phyloP scores from a whole-genome alignment of 2,329 filamentous ascomycete genomes.

The Pseudomassariella vexata region DNA sequence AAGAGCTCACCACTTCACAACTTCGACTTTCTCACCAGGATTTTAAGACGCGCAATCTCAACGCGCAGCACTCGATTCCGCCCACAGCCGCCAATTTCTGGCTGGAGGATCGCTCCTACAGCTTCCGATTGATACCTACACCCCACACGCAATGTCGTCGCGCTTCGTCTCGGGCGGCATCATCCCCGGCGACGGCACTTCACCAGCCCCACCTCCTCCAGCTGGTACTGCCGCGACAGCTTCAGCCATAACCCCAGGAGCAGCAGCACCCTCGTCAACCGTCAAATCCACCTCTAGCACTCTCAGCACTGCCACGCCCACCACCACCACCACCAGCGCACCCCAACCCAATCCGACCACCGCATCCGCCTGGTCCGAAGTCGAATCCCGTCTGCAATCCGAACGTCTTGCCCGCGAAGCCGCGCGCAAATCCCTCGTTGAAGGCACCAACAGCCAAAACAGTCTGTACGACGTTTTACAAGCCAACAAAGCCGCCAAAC shows the following conservation, averaged over 20 bases:
- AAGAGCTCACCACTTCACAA: too few relatives aligned
- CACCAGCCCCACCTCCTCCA: slow-evolving; percentile 1
- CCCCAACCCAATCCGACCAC: slow-evolving; percentile 2
- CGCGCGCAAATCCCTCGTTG: slow-evolving; percentile 34
- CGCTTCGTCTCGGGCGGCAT: slow-evolving; percentile 52
- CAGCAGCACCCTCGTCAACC: not conserved
- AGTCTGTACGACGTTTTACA: slow-evolving; percentile 70
- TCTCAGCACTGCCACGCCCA: slow-evolving; percentile 1
- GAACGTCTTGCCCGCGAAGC: slow-evolving; percentile 50
- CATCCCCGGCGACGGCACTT: slow-evolving; percentile 31
- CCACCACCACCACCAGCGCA: slow-evolving; percentile 6
- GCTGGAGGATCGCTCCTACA: too few relatives aligned
- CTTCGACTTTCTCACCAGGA: too few relatives aligned
- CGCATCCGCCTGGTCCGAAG: slow-evolving; percentile 49
- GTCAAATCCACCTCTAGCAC: slow-evolving; percentile 9
- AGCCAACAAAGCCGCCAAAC: slow-evolving; percentile 81
- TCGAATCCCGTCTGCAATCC: slow-evolving; percentile 59
- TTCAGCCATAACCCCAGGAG: too few relatives aligned
- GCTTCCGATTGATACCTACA: too few relatives aligned
- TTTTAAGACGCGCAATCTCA: too few relatives aligned
- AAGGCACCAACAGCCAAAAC: slow-evolving; percentile 43
- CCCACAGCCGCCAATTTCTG: too few relatives aligned
- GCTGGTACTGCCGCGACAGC: slow-evolving; percentile 10
- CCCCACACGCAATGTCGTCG: slow-evolving; percentile 40
- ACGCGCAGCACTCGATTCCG: too few relatives aligned